phyloP scores from a whole-genome alignment of 371 early-diverging fungal genomes.

The Rhizopus sp. region DNA sequence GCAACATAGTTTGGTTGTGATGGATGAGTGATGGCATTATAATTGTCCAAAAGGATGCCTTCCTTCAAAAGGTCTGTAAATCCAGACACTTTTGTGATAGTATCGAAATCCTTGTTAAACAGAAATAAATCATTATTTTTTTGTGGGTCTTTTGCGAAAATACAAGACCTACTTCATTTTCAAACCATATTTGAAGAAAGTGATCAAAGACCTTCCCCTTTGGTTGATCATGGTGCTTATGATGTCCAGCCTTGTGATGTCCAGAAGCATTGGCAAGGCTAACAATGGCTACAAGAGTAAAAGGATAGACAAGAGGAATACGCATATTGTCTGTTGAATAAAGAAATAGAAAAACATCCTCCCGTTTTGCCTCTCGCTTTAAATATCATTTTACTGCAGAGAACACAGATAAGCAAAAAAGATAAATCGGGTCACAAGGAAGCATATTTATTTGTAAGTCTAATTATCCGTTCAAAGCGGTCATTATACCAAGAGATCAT shows the following conservation, averaged over 20 bases:
- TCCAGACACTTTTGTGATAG: conserved; percentile 13
- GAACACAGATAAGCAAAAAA: too few species aligned
- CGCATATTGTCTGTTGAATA: not conserved
- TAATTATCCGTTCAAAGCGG: too few species aligned
- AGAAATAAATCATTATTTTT: too few species aligned
- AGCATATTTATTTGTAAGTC: too few species aligned
- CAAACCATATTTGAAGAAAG: conserved; percentile 37
- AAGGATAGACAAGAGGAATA: conserved; percentile 1
- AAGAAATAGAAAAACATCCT: too few species aligned
- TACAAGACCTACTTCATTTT: conserved; percentile 17
- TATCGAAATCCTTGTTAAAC: conserved; percentile 21
- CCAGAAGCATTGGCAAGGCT: conserved; percentile 5
- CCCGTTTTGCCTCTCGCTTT: too few species aligned
- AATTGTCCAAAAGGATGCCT: conserved; percentile 50
- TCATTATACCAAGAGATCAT: conserved; percentile 2
- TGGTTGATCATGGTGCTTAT: not conserved
- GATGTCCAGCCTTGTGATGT: not conserved
- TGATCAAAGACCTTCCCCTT: conserved; percentile 36
- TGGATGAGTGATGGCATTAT: conserved; percentile 48
- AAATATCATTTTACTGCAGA: too few species aligned
- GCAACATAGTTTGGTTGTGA: conserved; percentile 53
- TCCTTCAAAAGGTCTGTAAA: conserved; percentile 18
- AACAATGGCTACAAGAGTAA: not conserved
- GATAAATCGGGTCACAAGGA: too few species aligned
- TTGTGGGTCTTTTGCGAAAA: not conserved